phyloP scores from a whole-genome alignment of 306 rosid genomes.

The Cicer pinnatifidum region DNA sequence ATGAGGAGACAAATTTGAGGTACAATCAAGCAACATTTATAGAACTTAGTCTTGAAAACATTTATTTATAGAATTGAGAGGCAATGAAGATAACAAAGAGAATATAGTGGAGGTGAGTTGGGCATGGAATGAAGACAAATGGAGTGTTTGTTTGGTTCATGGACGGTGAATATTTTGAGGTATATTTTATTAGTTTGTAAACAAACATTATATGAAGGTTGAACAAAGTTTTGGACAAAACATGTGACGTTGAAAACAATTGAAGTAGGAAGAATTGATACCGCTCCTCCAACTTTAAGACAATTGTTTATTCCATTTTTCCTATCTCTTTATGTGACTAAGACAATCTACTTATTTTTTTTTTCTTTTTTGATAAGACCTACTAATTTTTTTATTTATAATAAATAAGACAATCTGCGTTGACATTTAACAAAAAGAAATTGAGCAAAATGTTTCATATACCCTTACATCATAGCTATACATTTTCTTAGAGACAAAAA shows the following conservation, averaged over 20 bases:
- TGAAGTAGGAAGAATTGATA: not conserved
- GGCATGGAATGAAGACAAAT: constrained; percentile 37
- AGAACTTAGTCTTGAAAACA: constrained; percentile 26
- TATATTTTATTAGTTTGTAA: not conserved
- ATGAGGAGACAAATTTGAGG: constrained; percentile 41
- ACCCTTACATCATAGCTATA: too few species aligned
- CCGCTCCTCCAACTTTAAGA: not conserved
- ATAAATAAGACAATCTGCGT: too few species aligned
- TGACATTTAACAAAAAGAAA: too few species aligned
- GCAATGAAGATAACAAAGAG: constrained; percentile 26
- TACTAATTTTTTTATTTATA: too few species aligned
- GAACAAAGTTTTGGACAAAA: constrained; percentile 21
- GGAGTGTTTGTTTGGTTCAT: constrained; percentile 43
- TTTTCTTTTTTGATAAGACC: too few species aligned
- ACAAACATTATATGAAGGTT: not conserved
- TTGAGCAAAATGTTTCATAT: too few species aligned
- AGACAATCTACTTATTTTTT: too few species aligned
- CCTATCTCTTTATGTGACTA: too few species aligned
- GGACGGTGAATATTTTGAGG: constrained; percentile 43
- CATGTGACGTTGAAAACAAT: not conserved
- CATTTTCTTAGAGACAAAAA: too few species aligned
- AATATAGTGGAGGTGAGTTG: constrained; percentile 19
- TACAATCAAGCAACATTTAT: constrained; percentile 50
- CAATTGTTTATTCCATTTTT: too few species aligned
- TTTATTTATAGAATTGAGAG: constrained; percentile 44